Evolutionary conservation across 345 rosid species (phyloP), one percentile per base, ranked within the genome.

Genomic region (Erodium maritimum): DNA sequence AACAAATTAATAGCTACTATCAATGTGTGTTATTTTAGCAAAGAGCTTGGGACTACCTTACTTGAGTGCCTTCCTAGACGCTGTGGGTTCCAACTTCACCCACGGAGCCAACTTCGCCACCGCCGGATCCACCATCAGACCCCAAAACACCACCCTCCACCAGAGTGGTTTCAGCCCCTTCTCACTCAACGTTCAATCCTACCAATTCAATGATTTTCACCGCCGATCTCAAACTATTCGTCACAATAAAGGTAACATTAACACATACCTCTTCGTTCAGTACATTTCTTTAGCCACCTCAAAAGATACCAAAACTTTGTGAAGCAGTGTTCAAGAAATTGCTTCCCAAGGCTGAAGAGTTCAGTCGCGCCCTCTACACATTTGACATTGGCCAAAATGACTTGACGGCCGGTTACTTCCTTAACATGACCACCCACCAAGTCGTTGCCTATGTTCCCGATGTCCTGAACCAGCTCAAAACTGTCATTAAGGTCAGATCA

Each of bases 61-160:
- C 54, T 68, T 88, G 21, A 86, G 91, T 25, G 90, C 95, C 19
- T 88, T 77, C 57, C 86, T 91, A 9, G 95, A 88, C 23, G 73
- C 96, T 0, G 71, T 88, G 17, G 98, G 98, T 16, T 75, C 79
- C 54, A 87, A 86, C 75, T 91, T 88, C 71, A 80, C 65, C 54
- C 80, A 84, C 17, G 98, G 98, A 17, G 96, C 89, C 63, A 91
- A 88, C 73, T 91, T 88, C 20, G 98, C 98, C 11, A 88, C 96
- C 0, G 93, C 93, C 0, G 98, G 95, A 10, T 91, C 98, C 1
- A 86, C 96, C 48, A 73, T 91, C 42, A 78, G 91, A 67, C 91
- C 88, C 42, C 82, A 73, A 59, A 88, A 88, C 78, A 63, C 81
- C 0, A 86, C 91, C 54, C 78, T 85, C 46, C 78, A 52, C 2